phyloP scores from a whole-genome alignment of 1,284 basidiomycete genomes.

The Ganoderma lingzhi region DNA sequence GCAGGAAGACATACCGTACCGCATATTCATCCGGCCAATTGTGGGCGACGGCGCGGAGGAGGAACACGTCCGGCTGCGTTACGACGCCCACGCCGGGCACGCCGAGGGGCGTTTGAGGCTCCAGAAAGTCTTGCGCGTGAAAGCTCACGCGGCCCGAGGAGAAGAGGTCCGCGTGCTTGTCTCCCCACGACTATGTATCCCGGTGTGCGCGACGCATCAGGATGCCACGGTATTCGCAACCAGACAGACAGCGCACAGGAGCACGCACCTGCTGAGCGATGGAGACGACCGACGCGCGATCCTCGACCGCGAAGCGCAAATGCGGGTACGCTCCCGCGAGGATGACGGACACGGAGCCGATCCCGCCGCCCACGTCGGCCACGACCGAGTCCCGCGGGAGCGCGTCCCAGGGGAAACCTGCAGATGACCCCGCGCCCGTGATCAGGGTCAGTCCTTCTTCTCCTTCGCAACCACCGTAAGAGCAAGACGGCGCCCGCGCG shows the following conservation, averaged over 20 bases:
- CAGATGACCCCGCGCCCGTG: too few species aligned
- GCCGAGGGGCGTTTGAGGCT: slow-evolving; percentile 23
- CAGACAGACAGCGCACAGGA: slow-evolving; percentile 20
- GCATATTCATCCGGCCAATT: slow-evolving; percentile 32
- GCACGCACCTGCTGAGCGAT: slow-evolving; percentile 29
- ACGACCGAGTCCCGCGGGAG: slow-evolving; percentile 57
- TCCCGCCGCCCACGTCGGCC: slow-evolving; percentile 44
- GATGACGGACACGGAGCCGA: slow-evolving; percentile 35
- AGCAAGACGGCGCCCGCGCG: not conserved
- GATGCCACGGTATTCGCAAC: not conserved
- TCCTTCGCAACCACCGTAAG: not conserved
- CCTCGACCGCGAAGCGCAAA: slow-evolving; percentile 42
- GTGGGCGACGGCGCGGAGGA: slow-evolving; percentile 30
- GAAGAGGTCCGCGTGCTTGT: slow-evolving; percentile 26
- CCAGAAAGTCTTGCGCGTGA: slow-evolving; percentile 31
- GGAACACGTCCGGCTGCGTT: slow-evolving; percentile 28
- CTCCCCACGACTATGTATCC: slow-evolving; percentile 29
- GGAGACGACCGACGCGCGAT: slow-evolving; percentile 40
- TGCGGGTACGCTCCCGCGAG: slow-evolving; percentile 35
- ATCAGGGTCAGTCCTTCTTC: not conserved
- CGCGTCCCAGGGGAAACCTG: slow-evolving; percentile 71
- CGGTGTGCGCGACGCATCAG: not conserved
- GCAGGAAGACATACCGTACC: slow-evolving; percentile 12
- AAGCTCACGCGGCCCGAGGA: slow-evolving; percentile 23
- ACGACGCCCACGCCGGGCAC: slow-evolving; percentile 23